Conservation (phyloP, 2,329 filamentous ascomycete species). For the Coccinonectria pachysandricola region DNA sequence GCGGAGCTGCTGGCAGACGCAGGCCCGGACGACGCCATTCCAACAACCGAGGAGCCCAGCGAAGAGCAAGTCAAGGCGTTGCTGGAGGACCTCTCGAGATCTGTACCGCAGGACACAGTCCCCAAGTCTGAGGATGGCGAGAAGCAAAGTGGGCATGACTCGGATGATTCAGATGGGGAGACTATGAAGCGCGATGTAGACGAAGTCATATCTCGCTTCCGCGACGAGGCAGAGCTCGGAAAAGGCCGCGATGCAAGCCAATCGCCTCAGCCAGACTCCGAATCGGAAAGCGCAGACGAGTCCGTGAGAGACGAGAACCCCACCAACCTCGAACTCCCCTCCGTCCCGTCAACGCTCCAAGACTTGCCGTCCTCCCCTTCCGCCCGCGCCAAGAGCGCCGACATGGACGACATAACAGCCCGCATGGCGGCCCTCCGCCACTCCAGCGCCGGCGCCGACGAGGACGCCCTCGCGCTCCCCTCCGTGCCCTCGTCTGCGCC, state of each 20-base stretch:
- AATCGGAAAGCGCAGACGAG: constrained; percentile 5
- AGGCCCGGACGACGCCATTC: constrained; percentile 22
- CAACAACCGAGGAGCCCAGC: constrained; percentile 9
- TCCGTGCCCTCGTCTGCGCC: constrained; percentile 41
- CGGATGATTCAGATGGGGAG: constrained; percentile 41
- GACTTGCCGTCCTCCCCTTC: constrained; percentile 22
- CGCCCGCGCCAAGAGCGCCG: constrained; percentile 15
- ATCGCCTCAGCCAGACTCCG: constrained; percentile 5
- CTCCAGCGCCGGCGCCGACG: constrained; percentile 17
- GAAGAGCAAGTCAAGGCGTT: constrained; percentile 26
- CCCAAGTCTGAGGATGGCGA: constrained; percentile 1
- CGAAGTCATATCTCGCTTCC: constrained; percentile 33
- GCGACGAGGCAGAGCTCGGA: constrained; percentile 35
- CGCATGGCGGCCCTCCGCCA: constrained; percentile 43
- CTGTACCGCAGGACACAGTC: constrained; percentile 20
- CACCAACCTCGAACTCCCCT: constrained; percentile 27
- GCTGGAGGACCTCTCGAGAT: constrained; percentile 26
- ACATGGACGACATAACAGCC: constrained; percentile 35
- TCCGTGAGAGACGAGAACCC: constrained; percentile 11
- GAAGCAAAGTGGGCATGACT: constrained; percentile 11
- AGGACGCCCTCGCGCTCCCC: constrained; percentile 32
- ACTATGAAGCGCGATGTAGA: constrained; percentile 34
- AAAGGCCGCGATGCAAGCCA: constrained; percentile 9
- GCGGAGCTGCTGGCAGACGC: constrained; percentile 41
- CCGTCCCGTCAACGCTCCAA: constrained; percentile 34